Evolutionary conservation across 1,284 basidiomycete species (phyloP), one percentile per base, ranked within the genome.

Genomic region (Cryptococcus sp.): DNA sequence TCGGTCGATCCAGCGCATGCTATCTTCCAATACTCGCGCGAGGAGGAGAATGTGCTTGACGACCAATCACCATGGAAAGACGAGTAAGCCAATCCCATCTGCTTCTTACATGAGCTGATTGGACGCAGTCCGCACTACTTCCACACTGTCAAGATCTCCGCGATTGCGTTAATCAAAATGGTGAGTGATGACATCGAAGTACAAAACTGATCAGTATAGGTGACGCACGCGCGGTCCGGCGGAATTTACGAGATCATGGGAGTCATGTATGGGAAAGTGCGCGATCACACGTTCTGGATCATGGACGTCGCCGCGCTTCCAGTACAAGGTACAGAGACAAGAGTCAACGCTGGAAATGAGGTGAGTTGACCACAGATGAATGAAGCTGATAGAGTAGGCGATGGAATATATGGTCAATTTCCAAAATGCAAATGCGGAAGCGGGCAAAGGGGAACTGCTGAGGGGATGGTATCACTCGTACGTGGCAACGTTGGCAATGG

Each of bases 221-320:
- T 95, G 57, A 98, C 96, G 71, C 95, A 99, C 78, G 95, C 96
- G 41, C 87, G 95, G 48, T 97, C 94, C 6, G 96, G 95, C 51
- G 95, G 96, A 2, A 89, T 90, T 55, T 92, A 97, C 81, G 95
- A 99, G 81, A 96, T 99, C 72, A 99, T 99, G 96, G 96, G 96
- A 10, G 83, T 98, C 47, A 97, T 99, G 94, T 93, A 97, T 78
- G 95, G 95, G 50, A 96, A 96, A 79, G 88, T 97, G 23, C 83
- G 93, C 46, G 91, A 88, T 8, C 85, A 85, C 60, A 85, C 91
- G 0, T 85, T 97, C 57, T 90, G 97, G 57, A 87, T 99, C 67
- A 88, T 96, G 85, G 96, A 99, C 78, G 91, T 91, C 3, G 98
- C 98, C 65, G 94, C 96, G 3, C 82, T 99, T 3, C 95, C 95